Base-by-base conservation (phyloP, 1,139 yeast genomes). In the Diutina mesorugosa region DNA sequence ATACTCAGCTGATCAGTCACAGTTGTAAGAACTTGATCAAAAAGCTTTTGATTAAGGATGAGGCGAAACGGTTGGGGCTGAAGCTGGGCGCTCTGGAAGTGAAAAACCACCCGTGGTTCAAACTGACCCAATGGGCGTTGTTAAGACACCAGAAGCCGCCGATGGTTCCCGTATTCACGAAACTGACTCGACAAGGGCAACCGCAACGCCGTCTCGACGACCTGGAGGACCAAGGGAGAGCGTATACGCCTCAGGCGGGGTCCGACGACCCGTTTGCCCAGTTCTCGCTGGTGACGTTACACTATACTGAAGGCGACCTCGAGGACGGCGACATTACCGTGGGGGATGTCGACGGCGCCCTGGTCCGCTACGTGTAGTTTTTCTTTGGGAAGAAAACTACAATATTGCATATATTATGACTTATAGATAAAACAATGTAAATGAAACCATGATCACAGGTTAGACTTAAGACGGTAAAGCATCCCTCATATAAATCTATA, bases 61-160 rank as follows among this genome's bases (percentile, higher is more conserved):
- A 93, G 69, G 76, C 79, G 55, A 90, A 89, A 66, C 76, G 99
- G 59, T 70, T 93, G 55, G 99, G 99, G 1, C 88, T 96, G 14
- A 84, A 86, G 60, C 83, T 91, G 51, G 99, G 99, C 28, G 99
- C 99, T 0, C 85, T 96, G 1, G 99, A 93, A 65, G 83, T 93
- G 57, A 93, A 93, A 66, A 83, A 81, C 58, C 99, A 95, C 68
- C 84, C 87, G 0, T 95, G 90, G 64, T 93, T 93, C 76, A 91
- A 90, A 66, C 86, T 77, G 64, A 85, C 90, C 0, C 96, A 90
- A 66, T 93, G 99, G 99, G 98, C 99, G 0, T 73, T 93, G 60
- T 74, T 93, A 60, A 79, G 99, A 62, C 89, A 93, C 69, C 95
- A 87, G 66, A 85, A 86, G 58, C 98, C 99, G 1, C 99, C 99